Percentiles rank a stretch among this genome's conserved stretches.
These are phyloP conservation scores for Pythium dissimile DNA, from an alignment of 352 stramenopile species.

Conservation along the genomic window DNA sequence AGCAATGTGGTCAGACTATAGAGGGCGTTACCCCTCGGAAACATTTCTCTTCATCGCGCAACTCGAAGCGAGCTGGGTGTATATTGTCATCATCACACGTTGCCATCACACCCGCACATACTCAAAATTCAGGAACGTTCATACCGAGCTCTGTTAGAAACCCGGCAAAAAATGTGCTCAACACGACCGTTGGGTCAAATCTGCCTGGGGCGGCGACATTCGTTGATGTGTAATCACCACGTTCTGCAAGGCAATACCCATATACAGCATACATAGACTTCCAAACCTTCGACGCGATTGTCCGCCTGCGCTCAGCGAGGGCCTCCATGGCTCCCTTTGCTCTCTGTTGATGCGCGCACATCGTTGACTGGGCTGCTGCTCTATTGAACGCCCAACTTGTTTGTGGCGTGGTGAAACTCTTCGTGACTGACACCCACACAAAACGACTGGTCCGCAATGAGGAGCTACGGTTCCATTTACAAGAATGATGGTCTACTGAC, in stretches of 20 bases:
- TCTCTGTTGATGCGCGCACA: slow-evolving; percentile 9
- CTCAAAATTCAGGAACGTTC: slow-evolving; percentile 64
- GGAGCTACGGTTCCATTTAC: slow-evolving; percentile 8
- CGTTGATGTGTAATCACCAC: slow-evolving; percentile 84
- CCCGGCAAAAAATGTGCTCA: slow-evolving; percentile 78
- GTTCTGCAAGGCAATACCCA: slow-evolving; percentile 34
- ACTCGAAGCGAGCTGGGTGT: slow-evolving; percentile 89
- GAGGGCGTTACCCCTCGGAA: slow-evolving; percentile 88
- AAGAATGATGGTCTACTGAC: no score
- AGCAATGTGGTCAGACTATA: slow-evolving; percentile 71
- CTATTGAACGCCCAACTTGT: background rate
- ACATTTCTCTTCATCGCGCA: slow-evolving; percentile 85
- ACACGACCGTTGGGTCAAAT: slow-evolving; percentile 69
- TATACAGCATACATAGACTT: no score
- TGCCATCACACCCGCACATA: slow-evolving; percentile 21
- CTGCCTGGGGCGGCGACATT: slow-evolving; percentile 89
- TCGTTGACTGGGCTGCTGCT: slow-evolving; percentile 8
- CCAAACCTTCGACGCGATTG: background rate
- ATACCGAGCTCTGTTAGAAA: slow-evolving; percentile 84
- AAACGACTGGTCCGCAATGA: slow-evolving; percentile 23
- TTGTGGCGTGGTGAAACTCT: background rate
- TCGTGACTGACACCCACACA: slow-evolving; percentile 7
- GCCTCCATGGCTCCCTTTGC: background rate
- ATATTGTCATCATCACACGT: slow-evolving; percentile 89
- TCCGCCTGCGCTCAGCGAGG: background rate